A percentile compares a stretch with the other conserved stretches of the same genome.
phyloP scores from a whole-genome alignment of 2,329 filamentous ascomycete genomes.

The Microdochium nivale region DNA sequence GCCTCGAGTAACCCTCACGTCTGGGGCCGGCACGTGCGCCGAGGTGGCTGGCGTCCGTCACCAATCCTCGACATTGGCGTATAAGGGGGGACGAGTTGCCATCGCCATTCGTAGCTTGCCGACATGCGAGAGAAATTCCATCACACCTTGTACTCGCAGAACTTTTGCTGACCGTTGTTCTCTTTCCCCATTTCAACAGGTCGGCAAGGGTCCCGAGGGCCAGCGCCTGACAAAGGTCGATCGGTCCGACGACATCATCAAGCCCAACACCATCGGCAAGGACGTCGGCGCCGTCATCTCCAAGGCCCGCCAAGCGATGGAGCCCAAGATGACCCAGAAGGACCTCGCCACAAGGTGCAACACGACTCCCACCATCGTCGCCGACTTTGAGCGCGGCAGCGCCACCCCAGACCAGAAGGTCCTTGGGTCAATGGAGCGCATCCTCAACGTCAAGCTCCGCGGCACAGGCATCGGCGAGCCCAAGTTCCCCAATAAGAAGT shows the following conservation, averaged over 20 bases:
- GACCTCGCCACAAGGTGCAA: conserved; percentile 80
- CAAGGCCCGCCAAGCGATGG: conserved; percentile 68
- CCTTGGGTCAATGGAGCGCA: conserved; percentile 67
- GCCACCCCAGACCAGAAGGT: conserved; percentile 74
- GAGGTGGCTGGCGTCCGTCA: no score
- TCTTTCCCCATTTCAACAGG: conserved; percentile 19
- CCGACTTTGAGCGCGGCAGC: conserved; percentile 75
- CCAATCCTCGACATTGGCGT: no score
- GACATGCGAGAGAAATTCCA: no score
- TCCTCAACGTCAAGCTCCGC: conserved; percentile 81
- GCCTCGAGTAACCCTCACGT: background rate
- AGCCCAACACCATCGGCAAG: conserved; percentile 83
- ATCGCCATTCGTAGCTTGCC: no score
- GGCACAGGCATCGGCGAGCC: conserved; percentile 79
- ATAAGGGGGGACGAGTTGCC: no score
- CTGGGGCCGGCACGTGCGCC: no score
- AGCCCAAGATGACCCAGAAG: conserved; percentile 96
- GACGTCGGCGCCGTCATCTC: conserved; percentile 77
- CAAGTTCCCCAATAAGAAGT: conserved; percentile 57
- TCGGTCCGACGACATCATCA: conserved; percentile 93
- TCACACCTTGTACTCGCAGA: background rate
- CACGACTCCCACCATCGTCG: conserved; percentile 70
- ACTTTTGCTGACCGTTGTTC: conserved; percentile 7
- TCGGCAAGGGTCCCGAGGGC: conserved; percentile 61
- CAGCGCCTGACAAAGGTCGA: conserved; percentile 98